Conservation (phyloP, 768 basidiomycete species). For the Collybia nuda region DNA sequence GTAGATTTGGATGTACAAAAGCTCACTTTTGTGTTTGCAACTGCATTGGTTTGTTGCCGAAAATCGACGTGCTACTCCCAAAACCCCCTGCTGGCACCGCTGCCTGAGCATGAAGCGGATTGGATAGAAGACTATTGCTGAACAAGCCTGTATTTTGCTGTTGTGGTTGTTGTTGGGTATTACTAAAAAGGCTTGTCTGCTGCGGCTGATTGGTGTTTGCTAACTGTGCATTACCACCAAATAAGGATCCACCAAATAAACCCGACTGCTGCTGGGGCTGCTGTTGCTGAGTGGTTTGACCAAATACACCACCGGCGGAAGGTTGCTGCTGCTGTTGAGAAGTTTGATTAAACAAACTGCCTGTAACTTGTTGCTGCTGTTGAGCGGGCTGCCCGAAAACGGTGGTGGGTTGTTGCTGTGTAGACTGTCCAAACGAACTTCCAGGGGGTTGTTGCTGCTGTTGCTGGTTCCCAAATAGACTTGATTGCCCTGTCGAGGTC, state of each 20-base stretch:
- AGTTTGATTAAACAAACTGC: conserved; percentile 24
- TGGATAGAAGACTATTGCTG: conserved; percentile 10
- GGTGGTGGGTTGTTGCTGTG: conserved; percentile 18
- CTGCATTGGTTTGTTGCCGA: conserved; percentile 24
- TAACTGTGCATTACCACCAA: conserved; percentile 1
- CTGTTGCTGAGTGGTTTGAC: conserved; percentile 21
- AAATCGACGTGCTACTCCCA: conserved; percentile 23
- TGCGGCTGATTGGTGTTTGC: conserved; percentile 11
- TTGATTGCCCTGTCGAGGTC: conserved; percentile 26
- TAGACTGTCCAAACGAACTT: conserved; percentile 28
- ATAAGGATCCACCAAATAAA: conserved; percentile 11
- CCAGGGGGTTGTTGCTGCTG: conserved; percentile 14
- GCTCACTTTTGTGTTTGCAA: conserved; percentile 28
- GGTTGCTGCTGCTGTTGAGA: conserved; percentile 8
- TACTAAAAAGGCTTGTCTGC: neutral
- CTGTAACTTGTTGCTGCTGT: conserved; percentile 21
- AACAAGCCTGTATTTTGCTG: conserved; percentile 20
- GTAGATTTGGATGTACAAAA: conserved; percentile 11
- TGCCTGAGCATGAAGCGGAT: conserved; percentile 29
- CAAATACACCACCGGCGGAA: conserved; percentile 28
- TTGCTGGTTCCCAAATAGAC: conserved; percentile 21
- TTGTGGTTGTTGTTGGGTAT: conserved; percentile 22
- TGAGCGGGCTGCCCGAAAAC: conserved; percentile 19
- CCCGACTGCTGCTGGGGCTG: conserved; percentile 17
- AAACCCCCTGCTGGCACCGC: conserved; percentile 27